These are phyloP conservation scores for Aspergillus avenaceus DNA, from an alignment of 495 filamentous ascomycete species.

Conservation along the genomic window DNA sequence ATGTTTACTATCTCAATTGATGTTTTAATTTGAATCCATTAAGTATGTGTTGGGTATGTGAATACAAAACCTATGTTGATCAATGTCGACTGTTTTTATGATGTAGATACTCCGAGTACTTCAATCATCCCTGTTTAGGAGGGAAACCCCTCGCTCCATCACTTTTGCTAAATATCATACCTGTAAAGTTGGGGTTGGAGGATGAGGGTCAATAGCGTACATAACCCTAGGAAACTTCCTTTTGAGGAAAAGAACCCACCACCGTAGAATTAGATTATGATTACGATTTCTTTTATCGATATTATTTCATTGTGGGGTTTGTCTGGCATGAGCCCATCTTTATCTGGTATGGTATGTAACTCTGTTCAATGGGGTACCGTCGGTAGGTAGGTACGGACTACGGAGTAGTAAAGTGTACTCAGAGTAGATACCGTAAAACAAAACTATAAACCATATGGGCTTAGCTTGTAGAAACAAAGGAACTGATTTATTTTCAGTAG, in stretches of 20 bases:
- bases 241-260: neutral
- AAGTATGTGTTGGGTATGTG: too few relatives aligned
- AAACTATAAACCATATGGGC: too few relatives aligned
- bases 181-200: too few relatives aligned
- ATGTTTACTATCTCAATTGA: too few relatives aligned
- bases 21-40: too few relatives aligned
- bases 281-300: constrained; percentile 4
- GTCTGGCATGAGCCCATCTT: constrained; percentile 14
- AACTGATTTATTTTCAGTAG: neutral
- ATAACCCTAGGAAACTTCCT: neutral
- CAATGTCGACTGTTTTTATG: too few relatives aligned
- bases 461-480: neutral
- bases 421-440: too few relatives aligned
- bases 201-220: neutral
- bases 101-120: neutral
- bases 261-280: neutral
- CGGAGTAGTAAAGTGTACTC: neutral
- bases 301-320: constrained; percentile 16
- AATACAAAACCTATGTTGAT: too few relatives aligned
- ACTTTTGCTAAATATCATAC: too few relatives aligned
- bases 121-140: constrained; percentile 15
- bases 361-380: constrained; percentile 8
- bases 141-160: constrained; percentile 6
- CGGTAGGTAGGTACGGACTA: neutral
- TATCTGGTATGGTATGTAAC: constrained; percentile 20